Percentiles rank a stretch among this genome's conserved stretches.
phyloP scores from a whole-genome alignment of 73 alveolate species.

The Tetrahymena malaccensis region DNA sequence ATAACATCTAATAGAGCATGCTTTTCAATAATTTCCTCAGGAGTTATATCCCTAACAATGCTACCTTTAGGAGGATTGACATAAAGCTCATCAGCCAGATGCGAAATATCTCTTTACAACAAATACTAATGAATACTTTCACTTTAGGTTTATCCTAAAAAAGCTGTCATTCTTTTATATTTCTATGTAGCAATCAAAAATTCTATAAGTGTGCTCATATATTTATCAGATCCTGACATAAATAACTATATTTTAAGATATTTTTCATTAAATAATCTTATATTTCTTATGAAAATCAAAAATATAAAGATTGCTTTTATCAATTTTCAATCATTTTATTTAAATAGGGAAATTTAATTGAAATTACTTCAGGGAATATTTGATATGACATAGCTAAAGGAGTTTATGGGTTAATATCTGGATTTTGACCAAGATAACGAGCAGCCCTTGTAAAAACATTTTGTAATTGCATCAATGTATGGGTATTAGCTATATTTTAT shows the following conservation, averaged over 20 bases:
- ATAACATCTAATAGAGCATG: conserved; percentile 37
- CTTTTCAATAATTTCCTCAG: conserved; percentile 30
- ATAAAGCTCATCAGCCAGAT: conserved; percentile 17
- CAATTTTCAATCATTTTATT: neutral
- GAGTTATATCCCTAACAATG: conserved; percentile 9
- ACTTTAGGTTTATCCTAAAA: conserved; percentile 20
- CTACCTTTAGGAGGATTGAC: conserved; percentile 13
- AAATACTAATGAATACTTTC: conserved; percentile 12
- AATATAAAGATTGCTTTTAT: no score
- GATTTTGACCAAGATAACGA: conserved; percentile 1
- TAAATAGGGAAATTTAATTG: neutral
- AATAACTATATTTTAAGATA: neutral
- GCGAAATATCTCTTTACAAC: conserved; percentile 13
- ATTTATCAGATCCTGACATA: conserved; percentile 19
- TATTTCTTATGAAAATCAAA: no score
- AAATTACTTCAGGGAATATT: conserved; percentile 12
- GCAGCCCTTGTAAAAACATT: conserved; percentile 8
- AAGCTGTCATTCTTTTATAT: conserved; percentile 12
- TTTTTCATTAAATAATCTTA: no score
- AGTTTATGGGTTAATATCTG: conserved; percentile 18
- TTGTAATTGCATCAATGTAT: conserved; percentile 13
- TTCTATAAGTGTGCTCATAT: conserved; percentile 22
- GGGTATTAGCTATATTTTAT: neutral
- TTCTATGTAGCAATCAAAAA: conserved; percentile 26
- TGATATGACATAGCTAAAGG: conserved; percentile 34